Evolutionary conservation across 345 rosid species (phyloP).

Genomic region (Syzygium aromaticum): DNA sequence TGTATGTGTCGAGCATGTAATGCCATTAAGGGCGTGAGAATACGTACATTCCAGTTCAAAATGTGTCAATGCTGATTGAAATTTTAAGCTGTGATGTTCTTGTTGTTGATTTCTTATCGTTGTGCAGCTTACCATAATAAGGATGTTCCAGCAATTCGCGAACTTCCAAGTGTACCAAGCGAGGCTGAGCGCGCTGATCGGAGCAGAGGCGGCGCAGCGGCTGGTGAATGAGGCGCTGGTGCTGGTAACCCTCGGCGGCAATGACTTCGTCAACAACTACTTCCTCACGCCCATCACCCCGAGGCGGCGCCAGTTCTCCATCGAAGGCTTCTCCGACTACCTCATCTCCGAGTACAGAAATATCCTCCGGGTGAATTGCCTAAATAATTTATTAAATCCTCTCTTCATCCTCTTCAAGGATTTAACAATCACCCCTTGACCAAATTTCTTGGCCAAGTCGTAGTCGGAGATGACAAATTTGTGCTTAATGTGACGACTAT

Average conservation of each 20-base stretch:
- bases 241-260: constrained; percentile 48
- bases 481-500: not conserved
- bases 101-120: too few species aligned
- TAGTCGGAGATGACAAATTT: not conserved
- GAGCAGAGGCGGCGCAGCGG: constrained; percentile 17
- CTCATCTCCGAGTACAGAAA: constrained; percentile 43
- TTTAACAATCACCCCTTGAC: too few species aligned
- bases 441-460: not conserved
- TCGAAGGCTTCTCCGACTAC: constrained; percentile 21
- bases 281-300: constrained; percentile 34
- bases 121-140: constrained; percentile 26
- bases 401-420: not conserved
- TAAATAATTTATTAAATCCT: not conserved
- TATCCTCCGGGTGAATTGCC: constrained; percentile 18
- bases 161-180: constrained; percentile 33
- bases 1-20: not conserved
- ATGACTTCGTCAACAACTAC: constrained; percentile 55
- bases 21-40: not conserved
- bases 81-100: not conserved
- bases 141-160: constrained; percentile 28
- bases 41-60: too few species aligned
- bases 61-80: not conserved
- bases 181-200: constrained; percentile 23
- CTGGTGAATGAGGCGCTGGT: constrained; percentile 40
- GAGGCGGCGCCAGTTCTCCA: constrained; percentile 33